phyloP scores from a whole-genome alignment of 176 grass and related monocot genomes.

The Aegilops sharonensis region DNA sequence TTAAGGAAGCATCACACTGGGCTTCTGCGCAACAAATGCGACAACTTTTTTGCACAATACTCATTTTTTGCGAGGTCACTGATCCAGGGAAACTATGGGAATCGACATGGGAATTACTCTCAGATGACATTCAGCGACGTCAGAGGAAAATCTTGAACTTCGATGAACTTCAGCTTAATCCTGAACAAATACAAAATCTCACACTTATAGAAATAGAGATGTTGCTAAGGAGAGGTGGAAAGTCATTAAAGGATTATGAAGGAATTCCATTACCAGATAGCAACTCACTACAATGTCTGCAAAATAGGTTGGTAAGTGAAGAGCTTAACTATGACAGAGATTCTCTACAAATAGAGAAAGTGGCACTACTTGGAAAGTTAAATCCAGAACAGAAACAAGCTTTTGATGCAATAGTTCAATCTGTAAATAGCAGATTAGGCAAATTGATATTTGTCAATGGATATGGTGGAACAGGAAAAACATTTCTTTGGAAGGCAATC shows the following conservation, averaged over 20 bases:
- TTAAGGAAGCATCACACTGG: slow-evolving; percentile 21
- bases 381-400: too few relatives aligned
- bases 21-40: not conserved
- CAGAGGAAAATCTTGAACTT: not conserved
- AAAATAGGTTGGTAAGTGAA: slow-evolving; percentile 22
- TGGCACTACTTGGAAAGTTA: not conserved
- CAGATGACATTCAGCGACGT: not conserved
- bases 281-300: not conserved
- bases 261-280: not conserved
- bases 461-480: slow-evolving; percentile 4
- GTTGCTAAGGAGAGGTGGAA: not conserved
- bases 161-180: not conserved
- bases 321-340: slow-evolving; percentile 1
- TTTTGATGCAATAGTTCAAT: not conserved
- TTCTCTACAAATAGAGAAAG: not conserved
- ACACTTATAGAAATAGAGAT: not conserved
- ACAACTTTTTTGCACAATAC: slow-evolving; percentile 22
- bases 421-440: not conserved
- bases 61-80: not conserved
- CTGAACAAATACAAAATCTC: not conserved
- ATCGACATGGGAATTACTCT: slow-evolving; percentile 13
- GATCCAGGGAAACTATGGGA: not conserved
- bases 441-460: not conserved
- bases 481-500: slow-evolving; percentile 20
- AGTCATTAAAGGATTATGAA: not conserved